Evolutionary conservation across 2,329 filamentous ascomycete species (phyloP).

Genomic region (Beauveria varroae): DNA sequence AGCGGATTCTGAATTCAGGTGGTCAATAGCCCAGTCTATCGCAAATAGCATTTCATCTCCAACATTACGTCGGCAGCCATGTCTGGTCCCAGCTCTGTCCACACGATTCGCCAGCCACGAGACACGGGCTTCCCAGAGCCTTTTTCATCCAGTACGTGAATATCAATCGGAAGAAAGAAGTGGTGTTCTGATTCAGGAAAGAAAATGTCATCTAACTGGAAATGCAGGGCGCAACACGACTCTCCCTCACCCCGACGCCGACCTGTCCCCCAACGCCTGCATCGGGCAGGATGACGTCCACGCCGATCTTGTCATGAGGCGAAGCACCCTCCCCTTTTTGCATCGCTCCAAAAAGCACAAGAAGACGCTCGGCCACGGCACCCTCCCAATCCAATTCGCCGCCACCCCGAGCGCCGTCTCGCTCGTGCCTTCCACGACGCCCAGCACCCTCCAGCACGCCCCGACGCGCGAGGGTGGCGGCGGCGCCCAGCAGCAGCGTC

Average conservation of each 20-base stretch:
- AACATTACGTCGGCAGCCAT: background rate
- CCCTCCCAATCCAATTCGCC: conserved; percentile 29
- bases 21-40: too few species aligned
- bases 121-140: conserved; percentile 47
- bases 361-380: conserved; percentile 39
- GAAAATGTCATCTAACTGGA: background rate
- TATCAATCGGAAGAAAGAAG: background rate
- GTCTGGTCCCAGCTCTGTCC: background rate
- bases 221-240: conserved; percentile 49
- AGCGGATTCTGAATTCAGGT: background rate
- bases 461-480: conserved; percentile 11
- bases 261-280: conserved; percentile 47
- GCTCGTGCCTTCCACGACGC: conserved; percentile 16
- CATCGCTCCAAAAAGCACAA: conserved; percentile 31
- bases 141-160: conserved; percentile 34
- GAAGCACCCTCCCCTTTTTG: conserved; percentile 38
- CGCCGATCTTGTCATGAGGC: conserved; percentile 31
- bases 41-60: background rate
- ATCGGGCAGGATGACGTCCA: conserved; percentile 49
- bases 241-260: conserved; percentile 53
- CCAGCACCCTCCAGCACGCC: conserved; percentile 16
- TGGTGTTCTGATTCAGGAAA: background rate
- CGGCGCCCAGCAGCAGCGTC: conserved; percentile 17
- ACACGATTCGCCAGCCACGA: conserved; percentile 19
- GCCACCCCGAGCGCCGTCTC: conserved; percentile 27